These are phyloP conservation scores for Yamadazyma diospyri DNA, from an alignment of 1,139 yeast genomes.

Conservation along the genomic window DNA sequence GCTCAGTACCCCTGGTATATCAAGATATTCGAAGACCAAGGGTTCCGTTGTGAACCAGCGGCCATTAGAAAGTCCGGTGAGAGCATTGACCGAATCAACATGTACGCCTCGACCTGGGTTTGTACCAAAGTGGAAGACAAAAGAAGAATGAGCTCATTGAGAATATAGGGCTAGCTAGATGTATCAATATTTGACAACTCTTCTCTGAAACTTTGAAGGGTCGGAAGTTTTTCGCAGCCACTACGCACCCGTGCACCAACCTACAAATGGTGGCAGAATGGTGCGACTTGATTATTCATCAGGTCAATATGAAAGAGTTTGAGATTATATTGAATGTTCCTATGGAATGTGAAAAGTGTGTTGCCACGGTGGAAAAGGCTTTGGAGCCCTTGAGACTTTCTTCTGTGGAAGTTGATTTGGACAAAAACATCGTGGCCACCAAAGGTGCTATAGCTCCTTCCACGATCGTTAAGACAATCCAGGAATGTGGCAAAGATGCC, in stretches of 20 bases:
- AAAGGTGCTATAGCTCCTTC: slow-evolving; percentile 71
- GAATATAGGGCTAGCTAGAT: slow-evolving; percentile 24
- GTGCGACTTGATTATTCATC: slow-evolving; percentile 1
- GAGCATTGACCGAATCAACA: slow-evolving; percentile 74
- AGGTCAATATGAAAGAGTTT: slow-evolving; percentile 20
- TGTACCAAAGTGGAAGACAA: slow-evolving; percentile 50
- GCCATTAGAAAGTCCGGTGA: slow-evolving; percentile 61
- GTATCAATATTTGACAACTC: too few species aligned
- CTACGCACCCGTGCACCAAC: slow-evolving; percentile 1
- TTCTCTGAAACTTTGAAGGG: too few species aligned
- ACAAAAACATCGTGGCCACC: slow-evolving; percentile 57
- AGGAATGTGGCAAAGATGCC: slow-evolving; percentile 77
- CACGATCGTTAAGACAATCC: slow-evolving; percentile 59
- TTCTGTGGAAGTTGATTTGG: slow-evolving; percentile 50
- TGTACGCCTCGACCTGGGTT: slow-evolving; percentile 89
- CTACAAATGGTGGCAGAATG: too few species aligned
- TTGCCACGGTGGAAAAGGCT: slow-evolving; percentile 53
- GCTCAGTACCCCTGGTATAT: slow-evolving; percentile 77
- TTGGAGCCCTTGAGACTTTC: slow-evolving; percentile 49
- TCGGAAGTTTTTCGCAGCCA: too few species aligned
- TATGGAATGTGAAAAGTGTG: slow-evolving; percentile 70
- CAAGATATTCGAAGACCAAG: slow-evolving; percentile 58
- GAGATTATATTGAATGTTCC: slow-evolving; percentile 78
- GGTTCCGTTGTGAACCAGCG: slow-evolving; percentile 66
- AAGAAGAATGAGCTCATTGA: slow-evolving; percentile 40